A percentile compares a stretch with the other conserved stretches of the same genome.
phyloP scores from a whole-genome alignment of 768 basidiomycete species.

The Serendipita sp. region DNA sequence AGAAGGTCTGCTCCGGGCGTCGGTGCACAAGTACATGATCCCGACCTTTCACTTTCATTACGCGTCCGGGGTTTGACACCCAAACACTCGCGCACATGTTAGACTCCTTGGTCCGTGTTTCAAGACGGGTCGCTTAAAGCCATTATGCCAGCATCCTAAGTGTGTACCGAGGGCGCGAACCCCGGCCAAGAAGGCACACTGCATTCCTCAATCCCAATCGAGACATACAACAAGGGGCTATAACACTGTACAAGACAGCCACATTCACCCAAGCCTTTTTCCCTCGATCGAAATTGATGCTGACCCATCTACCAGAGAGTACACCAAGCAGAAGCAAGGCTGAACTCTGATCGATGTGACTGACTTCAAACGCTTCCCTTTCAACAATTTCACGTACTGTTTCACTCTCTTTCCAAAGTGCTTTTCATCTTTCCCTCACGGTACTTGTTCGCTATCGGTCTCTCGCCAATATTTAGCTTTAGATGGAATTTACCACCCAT shows the following conservation, averaged over 20 bases:
- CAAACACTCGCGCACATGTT: conserved; percentile 69
- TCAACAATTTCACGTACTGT: conserved; percentile 70
- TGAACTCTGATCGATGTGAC: conserved; percentile 40
- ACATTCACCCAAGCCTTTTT: conserved; percentile 43
- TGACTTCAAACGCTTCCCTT: conserved; percentile 65
- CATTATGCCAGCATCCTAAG: conserved; percentile 65
- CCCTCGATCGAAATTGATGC: conserved; percentile 47
- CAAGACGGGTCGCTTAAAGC: conserved; percentile 69
- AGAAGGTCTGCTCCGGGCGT: conserved; percentile 60
- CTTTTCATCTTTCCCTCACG: conserved; percentile 73
- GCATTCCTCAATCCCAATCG: conserved; percentile 45
- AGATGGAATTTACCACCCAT: conserved; percentile 72
- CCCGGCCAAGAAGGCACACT: conserved; percentile 39
- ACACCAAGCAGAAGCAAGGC: conserved; percentile 36
- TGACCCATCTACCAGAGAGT: conserved; percentile 44
- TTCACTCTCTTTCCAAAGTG: conserved; percentile 68
- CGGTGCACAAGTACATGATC: conserved; percentile 49
- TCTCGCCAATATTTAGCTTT: conserved; percentile 71
- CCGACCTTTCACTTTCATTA: conserved; percentile 59
- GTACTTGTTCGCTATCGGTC: conserved; percentile 75
- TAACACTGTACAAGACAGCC: conserved; percentile 49
- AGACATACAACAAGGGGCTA: conserved; percentile 40
- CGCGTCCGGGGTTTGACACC: conserved; percentile 50
- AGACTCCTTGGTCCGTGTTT: conserved; percentile 79
- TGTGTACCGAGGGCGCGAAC: conserved; percentile 34